These are phyloP conservation scores for Tricholoma flavovirens DNA, from an alignment of 768 basidiomycete genomes.

Conservation along the genomic window DNA sequence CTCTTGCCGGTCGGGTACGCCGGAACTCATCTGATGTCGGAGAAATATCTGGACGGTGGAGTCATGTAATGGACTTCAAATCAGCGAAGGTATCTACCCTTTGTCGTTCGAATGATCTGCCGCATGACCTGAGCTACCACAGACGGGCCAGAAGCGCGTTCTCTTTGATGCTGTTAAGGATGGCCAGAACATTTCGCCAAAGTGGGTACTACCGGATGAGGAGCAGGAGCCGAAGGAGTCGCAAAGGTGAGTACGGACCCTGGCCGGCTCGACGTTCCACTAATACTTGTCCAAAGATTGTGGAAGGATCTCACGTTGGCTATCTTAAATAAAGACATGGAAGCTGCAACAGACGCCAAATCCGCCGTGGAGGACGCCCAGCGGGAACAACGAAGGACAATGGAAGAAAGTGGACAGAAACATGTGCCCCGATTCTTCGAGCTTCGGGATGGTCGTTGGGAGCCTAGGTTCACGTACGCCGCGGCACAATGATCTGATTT, in stretches of 20 bases:
- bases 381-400: slow-evolving; percentile 66
- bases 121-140: neutral
- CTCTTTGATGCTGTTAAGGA: slow-evolving; percentile 83
- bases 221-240: slow-evolving; percentile 92
- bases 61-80: slow-evolving; percentile 82
- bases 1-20: slow-evolving; percentile 76
- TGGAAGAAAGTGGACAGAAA: slow-evolving; percentile 67
- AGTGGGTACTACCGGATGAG: slow-evolving; percentile 78
- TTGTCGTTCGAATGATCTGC: neutral
- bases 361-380: slow-evolving; percentile 87
- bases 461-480: slow-evolving; percentile 70
- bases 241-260: slow-evolving; percentile 45
- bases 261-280: neutral
- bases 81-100: slow-evolving; percentile 44
- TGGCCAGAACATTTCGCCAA: slow-evolving; percentile 67
- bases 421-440: slow-evolving; percentile 83
- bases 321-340: slow-evolving; percentile 87
- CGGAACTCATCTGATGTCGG: slow-evolving; percentile 62
- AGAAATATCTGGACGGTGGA: slow-evolving; percentile 90
- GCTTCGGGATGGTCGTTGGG: slow-evolving; percentile 70
- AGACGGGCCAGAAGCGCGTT: slow-evolving; percentile 67
- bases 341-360: slow-evolving; percentile 88
- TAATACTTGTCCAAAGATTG: slow-evolving; percentile 37
- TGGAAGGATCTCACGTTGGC: slow-evolving; percentile 85
- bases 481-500: neutral